A percentile compares a stretch with the other conserved stretches of the same genome.
Evolutionary conservation across 805 yeast species (phyloP).

Genomic region (Schwanniomyces yamadae): DNA sequence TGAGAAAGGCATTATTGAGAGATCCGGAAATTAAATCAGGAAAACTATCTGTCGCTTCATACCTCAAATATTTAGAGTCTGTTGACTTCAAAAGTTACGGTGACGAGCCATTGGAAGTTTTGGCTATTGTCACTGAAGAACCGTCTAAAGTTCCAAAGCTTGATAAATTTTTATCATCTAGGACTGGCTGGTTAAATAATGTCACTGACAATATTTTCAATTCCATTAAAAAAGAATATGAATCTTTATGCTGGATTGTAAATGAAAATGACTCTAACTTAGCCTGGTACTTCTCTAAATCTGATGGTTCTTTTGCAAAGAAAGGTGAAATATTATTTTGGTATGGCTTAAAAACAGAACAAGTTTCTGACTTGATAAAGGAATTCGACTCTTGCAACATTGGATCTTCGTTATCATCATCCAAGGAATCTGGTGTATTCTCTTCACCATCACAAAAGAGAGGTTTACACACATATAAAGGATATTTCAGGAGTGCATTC

Average conservation of each 20-base stretch:
- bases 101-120: conserved; percentile 93
- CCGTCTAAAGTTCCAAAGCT: conserved; percentile 57
- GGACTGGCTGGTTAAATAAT: conserved; percentile 95
- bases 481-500: conserved; percentile 1
- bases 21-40: conserved; percentile 75
- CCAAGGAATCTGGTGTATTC: conserved; percentile 48
- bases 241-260: conserved; percentile 81
- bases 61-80: conserved; percentile 68
- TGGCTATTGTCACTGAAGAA: conserved; percentile 72
- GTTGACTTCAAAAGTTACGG: conserved; percentile 74
- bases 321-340: conserved; percentile 90
- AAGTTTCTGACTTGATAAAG: conserved; percentile 62
- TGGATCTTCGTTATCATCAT: conserved; percentile 35
- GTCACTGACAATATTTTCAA: conserved; percentile 93
- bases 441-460: conserved; percentile 49
- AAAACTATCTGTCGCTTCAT: conserved; percentile 72
- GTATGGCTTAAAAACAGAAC: conserved; percentile 79
- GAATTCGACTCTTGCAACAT: conserved; percentile 40
- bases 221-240: conserved; percentile 72
- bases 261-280: conserved; percentile 88
- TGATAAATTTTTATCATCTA: conserved; percentile 83
- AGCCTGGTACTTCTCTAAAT: conserved; percentile 86
- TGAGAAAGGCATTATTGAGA: conserved; percentile 73
- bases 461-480: conserved; percentile 44
- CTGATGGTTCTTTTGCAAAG: conserved; percentile 91